phyloP scores from a whole-genome alignment of 2,329 filamentous ascomycete species.

The Fusarium sambucinum region DNA sequence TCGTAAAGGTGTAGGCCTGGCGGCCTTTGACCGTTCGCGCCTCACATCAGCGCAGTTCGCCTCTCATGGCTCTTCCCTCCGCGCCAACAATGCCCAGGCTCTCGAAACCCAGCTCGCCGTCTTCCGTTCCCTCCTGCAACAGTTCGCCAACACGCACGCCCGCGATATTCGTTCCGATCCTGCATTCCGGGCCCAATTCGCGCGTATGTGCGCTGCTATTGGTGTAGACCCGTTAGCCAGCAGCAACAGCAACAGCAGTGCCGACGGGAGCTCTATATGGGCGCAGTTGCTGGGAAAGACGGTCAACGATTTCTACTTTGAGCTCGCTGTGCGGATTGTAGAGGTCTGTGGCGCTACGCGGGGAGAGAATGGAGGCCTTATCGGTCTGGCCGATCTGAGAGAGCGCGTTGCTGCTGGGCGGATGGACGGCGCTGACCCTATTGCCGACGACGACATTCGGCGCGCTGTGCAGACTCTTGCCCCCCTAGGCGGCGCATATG shows the following conservation, averaged over 20 bases:
- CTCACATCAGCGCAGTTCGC: conserved; percentile 91
- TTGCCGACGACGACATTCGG: conserved; percentile 93
- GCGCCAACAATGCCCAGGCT: conserved; percentile 83
- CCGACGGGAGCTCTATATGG: conserved; percentile 80
- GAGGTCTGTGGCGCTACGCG: conserved; percentile 90
- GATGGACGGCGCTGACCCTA: conserved; percentile 80
- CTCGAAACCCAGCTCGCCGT: conserved; percentile 94
- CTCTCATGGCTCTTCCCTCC: conserved; percentile 87
- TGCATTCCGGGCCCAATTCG: conserved; percentile 94
- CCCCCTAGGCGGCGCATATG: conserved; percentile 89
- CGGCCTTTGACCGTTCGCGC: conserved; percentile 86
- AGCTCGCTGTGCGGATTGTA: conserved; percentile 93
- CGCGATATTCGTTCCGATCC: conserved; percentile 97
- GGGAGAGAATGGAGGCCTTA: conserved; percentile 90
- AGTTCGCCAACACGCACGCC: conserved; percentile 94
- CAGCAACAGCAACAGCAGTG: conserved; percentile 55
- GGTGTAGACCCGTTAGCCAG: conserved; percentile 90
- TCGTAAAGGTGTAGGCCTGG: conserved; percentile 88
- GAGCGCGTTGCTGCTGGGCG: conserved; percentile 79
- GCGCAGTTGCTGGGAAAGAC: conserved; percentile 89
- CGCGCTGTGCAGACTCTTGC: conserved; percentile 88
- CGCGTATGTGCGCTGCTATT: conserved; percentile 97
- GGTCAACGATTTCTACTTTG: conserved; percentile 99
- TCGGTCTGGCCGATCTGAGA: conserved; percentile 83
- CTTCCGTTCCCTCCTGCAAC: conserved; percentile 94